Base-by-base conservation (phyloP, 2,329 filamentous ascomycete species). In the Ilyonectria robusta region DNA sequence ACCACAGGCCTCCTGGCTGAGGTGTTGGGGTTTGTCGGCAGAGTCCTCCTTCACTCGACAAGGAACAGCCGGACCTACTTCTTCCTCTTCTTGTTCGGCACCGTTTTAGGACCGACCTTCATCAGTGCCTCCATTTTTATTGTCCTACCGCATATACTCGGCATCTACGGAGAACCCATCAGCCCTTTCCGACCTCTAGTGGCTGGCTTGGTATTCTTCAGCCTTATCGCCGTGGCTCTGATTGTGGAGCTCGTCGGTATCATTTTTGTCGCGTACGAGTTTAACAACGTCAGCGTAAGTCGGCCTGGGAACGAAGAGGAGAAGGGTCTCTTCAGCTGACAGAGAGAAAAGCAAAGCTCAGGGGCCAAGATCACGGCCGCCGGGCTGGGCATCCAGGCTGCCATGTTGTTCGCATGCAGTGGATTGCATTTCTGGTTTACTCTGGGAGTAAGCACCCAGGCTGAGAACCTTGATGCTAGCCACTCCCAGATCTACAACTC, bases 1-100 rank as follows among this genome's bases (percentile, higher is more conserved):
- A 75, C 80, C 3, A 76, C 77, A 0, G 85, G 84, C 2, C 75
- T 86, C 15, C 66, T 81, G 6, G 67, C 86, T 8, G 84, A 86
- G 65, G 75, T 84, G 8, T 42, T 86, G 48, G 84, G 85, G 15
- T 87, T 87, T 66, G 75, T 82, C 15, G 85, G 84, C 4, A 81
- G 83, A 42, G 62, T 87, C 7, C 72, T 87, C 33, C 79, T 87
- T 13, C 78, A 79, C 47, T 75, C 71, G 8, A 70, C 78, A 31
- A 72, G 74, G 9, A 75, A 77, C 44, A 80, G 75, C 65, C 76
- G 78, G 54, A 73, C 75, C 3, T 81, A 77, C 64, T 86, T 86
- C 67, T 75, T 81, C 11, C 69, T 88, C 5, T 86, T 79, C 62
- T 73, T 87, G 35, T 69, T 85, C 13, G 85, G 86, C 19, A 86